phyloP scores from a whole-genome alignment of 257 asterid species.

The Lantana camara region DNA sequence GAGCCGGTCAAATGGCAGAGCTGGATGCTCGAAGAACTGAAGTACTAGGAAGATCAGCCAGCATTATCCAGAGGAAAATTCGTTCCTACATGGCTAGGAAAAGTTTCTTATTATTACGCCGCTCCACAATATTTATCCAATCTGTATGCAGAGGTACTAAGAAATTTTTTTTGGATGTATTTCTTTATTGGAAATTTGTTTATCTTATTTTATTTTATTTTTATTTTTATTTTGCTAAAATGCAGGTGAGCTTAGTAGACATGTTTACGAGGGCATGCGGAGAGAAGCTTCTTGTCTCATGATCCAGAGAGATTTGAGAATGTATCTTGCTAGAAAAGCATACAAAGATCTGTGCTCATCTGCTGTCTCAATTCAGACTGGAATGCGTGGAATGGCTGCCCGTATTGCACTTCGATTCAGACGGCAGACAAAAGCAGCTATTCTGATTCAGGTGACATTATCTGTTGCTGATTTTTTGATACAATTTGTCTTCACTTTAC shows the following conservation, averaged over 20 bases:
- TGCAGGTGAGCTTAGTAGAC: constrained; percentile 56
- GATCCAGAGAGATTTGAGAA: constrained; percentile 33
- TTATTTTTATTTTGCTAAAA: too few species aligned
- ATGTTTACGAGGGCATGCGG: constrained; percentile 50
- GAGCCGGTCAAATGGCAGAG: constrained; percentile 80
- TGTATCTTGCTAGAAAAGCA: constrained; percentile 63
- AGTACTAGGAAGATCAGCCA: constrained; percentile 77
- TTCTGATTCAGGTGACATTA: constrained; percentile 36
- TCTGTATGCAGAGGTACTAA: constrained; percentile 63
- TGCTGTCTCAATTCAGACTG: constrained; percentile 61
- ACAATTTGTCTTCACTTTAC: not conserved
- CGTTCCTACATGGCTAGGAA: constrained; percentile 60
- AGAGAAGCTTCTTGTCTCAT: constrained; percentile 47
- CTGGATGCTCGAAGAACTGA: constrained; percentile 69
- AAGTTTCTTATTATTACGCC: constrained; percentile 53
- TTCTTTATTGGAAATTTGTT: too few species aligned
- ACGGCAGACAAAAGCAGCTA: constrained; percentile 60
- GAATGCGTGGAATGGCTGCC: constrained; percentile 72
- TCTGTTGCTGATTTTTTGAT: constrained; percentile 12
- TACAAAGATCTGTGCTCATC: constrained; percentile 49
- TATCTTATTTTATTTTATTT: too few species aligned
- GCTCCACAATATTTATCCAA: constrained; percentile 54
- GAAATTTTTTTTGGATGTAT: not conserved
- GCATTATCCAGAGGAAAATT: constrained; percentile 69
- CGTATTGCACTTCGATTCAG: constrained; percentile 60